phyloP scores from a whole-genome alignment of 352 stramenopile species.

The Pythium coloratum region DNA sequence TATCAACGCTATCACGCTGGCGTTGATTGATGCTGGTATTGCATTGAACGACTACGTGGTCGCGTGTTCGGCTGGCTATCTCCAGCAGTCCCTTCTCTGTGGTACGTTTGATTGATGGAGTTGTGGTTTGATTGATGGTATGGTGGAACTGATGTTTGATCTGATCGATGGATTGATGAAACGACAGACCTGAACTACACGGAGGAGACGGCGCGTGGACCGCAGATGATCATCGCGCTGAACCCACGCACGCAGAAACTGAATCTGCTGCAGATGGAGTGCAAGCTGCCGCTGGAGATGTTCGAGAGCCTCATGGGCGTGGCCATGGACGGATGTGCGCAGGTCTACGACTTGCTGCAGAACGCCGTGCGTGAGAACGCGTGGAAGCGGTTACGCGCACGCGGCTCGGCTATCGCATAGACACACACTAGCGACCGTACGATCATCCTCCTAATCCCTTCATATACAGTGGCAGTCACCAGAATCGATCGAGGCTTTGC shows the following conservation, averaged over 20 bases:
- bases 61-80: slow-evolving; percentile 84
- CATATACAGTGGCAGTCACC: too few relatives aligned
- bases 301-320: slow-evolving; percentile 86
- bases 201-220: slow-evolving; percentile 85
- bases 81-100: slow-evolving; percentile 88
- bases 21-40: slow-evolving; percentile 91
- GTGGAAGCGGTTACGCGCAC: slow-evolving; percentile 72
- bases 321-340: slow-evolving; percentile 76
- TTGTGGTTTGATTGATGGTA: too few relatives aligned
- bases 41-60: slow-evolving; percentile 92
- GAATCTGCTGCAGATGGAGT: slow-evolving; percentile 90
- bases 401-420: slow-evolving; percentile 41
- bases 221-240: slow-evolving; percentile 85
- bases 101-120: slow-evolving; percentile 35
- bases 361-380: slow-evolving; percentile 86
- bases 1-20: slow-evolving; percentile 91
- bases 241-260: slow-evolving; percentile 89
- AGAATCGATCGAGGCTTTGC: too few relatives aligned
- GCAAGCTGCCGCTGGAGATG: slow-evolving; percentile 85
- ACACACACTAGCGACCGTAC: neutral
- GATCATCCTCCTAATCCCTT: neutral
- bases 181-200: slow-evolving; percentile 86
- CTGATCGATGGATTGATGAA: too few relatives aligned
- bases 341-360: slow-evolving; percentile 85
- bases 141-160: too few relatives aligned